phyloP scores from a whole-genome alignment of 108 stramenopile genomes.

The Cyclotella cryptica region DNA sequence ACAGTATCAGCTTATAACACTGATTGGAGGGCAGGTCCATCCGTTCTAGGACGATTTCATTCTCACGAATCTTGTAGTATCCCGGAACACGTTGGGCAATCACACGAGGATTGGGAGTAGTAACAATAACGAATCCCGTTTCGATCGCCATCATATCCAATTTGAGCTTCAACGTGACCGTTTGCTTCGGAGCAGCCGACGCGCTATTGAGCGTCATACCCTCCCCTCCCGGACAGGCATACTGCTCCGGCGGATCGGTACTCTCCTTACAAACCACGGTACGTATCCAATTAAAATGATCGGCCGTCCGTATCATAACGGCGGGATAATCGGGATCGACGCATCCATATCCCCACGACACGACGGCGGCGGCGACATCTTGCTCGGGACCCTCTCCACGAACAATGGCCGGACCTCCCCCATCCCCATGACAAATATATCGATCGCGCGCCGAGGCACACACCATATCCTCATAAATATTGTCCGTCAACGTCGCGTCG shows the following conservation, averaged over 20 bases:
- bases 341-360: constrained; percentile 67
- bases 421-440: constrained; percentile 60
- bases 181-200: constrained; percentile 3
- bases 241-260: constrained; percentile 36
- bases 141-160: constrained; percentile 44
- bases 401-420: constrained; percentile 48
- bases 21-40: constrained; percentile 37
- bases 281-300: constrained; percentile 58
- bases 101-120: constrained; percentile 3
- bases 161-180: constrained; percentile 47
- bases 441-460: constrained; percentile 41
- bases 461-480: constrained; percentile 64
- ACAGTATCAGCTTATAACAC: constrained; percentile 41
- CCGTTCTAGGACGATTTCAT: constrained; percentile 31
- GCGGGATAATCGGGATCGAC: constrained; percentile 61
- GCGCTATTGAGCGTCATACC: constrained; percentile 25
- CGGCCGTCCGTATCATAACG: constrained; percentile 47
- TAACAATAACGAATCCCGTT: constrained; percentile 47
- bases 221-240: constrained; percentile 11
- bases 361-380: constrained; percentile 51
- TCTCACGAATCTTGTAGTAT: constrained; percentile 35
- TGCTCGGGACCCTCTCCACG: constrained; percentile 16
- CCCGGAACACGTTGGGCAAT: constrained; percentile 44
- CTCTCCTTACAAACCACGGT: constrained; percentile 48
- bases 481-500: constrained; percentile 6